phyloP scores from a whole-genome alignment of 352 stramenopile genomes.

The Globisporangium acanthophoron region DNA sequence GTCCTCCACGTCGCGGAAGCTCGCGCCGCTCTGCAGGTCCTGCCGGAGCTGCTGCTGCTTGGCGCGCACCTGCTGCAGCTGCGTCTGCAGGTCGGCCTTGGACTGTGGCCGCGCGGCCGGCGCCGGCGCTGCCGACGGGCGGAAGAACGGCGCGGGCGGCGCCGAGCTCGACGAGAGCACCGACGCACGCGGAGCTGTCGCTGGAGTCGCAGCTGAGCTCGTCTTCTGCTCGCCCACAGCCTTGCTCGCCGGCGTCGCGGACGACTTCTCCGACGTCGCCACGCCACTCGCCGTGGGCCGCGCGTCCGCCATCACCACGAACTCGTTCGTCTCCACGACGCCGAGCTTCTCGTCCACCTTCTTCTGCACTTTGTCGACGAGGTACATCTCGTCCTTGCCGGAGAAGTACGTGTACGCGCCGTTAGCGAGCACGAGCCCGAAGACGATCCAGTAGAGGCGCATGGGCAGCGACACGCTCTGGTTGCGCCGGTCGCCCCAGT shows the following conservation, averaged over 20 bases:
- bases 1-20: conserved; percentile 21
- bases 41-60: conserved; percentile 27
- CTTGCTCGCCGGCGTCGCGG: too few species aligned
- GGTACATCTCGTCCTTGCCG: conserved; percentile 48
- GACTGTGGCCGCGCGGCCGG: conserved; percentile 16
- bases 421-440: conserved; percentile 49
- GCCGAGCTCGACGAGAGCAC: conserved; percentile 16
- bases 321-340: conserved; percentile 40
- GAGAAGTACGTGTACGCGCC: conserved; percentile 50
- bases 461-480: conserved; percentile 62
- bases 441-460: conserved; percentile 70
- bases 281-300: too few species aligned
- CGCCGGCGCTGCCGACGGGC: conserved; percentile 12
- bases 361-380: conserved; percentile 47
- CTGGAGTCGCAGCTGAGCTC: neutral
- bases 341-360: conserved; percentile 52
- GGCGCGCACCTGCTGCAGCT: conserved; percentile 29
- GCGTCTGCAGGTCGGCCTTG: conserved; percentile 36
- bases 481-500: conserved; percentile 66
- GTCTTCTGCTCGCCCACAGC: neutral
- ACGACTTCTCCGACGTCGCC: too few species aligned
- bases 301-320: conserved; percentile 21
- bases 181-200: conserved; percentile 9
- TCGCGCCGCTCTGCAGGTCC: conserved; percentile 12
- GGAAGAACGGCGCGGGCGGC: conserved; percentile 31